phyloP scores from a whole-genome alignment of 2,329 filamentous ascomycete genomes.

The Iodosphaeria phyllophila region DNA sequence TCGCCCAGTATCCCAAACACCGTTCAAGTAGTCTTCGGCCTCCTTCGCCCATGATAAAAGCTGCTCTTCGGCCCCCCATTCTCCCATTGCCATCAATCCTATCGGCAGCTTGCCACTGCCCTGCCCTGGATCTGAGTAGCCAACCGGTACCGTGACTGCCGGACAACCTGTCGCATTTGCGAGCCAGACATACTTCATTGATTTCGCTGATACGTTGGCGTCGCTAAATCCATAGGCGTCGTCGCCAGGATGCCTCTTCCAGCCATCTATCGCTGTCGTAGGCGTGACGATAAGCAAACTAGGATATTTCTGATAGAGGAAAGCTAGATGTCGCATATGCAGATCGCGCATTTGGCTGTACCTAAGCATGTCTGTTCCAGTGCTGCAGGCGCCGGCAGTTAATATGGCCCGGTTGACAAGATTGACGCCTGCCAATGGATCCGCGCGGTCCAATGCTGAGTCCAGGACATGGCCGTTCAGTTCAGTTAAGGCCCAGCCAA shows the following conservation, averaged over 20 bases:
- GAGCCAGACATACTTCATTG: slow-evolving; percentile 74
- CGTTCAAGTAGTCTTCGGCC: slow-evolving; percentile 34
- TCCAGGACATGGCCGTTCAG: slow-evolving; percentile 29
- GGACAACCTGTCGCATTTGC: slow-evolving; percentile 71
- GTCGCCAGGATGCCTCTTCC: slow-evolving; percentile 41
- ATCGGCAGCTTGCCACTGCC: slow-evolving; percentile 41
- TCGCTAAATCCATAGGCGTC: slow-evolving; percentile 57
- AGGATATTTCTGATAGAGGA: slow-evolving; percentile 43
- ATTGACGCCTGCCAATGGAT: slow-evolving; percentile 37
- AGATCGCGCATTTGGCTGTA: slow-evolving; percentile 56
- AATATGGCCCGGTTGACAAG: slow-evolving; percentile 54
- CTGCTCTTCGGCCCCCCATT: slow-evolving; percentile 49
- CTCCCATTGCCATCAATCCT: slow-evolving; percentile 42
- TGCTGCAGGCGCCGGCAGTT: slow-evolving; percentile 41
- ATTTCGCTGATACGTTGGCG: slow-evolving; percentile 51
- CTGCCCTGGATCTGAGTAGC: slow-evolving; percentile 41
- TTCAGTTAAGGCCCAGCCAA: slow-evolving; percentile 59
- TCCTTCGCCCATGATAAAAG: slow-evolving; percentile 41
- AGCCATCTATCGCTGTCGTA: slow-evolving; percentile 57
- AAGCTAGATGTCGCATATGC: slow-evolving; percentile 28
- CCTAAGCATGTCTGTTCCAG: slow-evolving; percentile 50
- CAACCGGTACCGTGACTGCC: slow-evolving; percentile 55
- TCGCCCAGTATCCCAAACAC: slow-evolving; percentile 26
- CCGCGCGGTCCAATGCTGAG: slow-evolving; percentile 21
- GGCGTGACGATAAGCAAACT: slow-evolving; percentile 66